A percentile compares a stretch with the other conserved stretches of the same genome.
Evolutionary conservation across 805 yeast genomes (phyloP).

Genomic region (Sugiyamaella floridensis): DNA sequence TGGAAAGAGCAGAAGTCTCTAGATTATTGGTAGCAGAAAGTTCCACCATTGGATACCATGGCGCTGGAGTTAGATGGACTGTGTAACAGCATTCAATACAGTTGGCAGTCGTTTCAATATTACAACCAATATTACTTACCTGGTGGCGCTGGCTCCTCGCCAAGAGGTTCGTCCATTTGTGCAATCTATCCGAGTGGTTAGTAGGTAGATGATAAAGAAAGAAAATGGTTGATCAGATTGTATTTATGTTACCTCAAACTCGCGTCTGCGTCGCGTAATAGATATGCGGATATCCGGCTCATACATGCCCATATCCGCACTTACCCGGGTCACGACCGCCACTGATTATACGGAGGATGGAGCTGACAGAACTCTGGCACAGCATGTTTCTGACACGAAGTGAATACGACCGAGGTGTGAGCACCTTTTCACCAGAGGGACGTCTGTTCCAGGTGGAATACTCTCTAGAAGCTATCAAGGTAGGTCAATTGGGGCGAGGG

Average conservation of each 20-base stretch:
- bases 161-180: neutral
- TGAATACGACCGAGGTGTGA: slow-evolving; percentile 98
- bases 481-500: slow-evolving; percentile 28
- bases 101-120: neutral
- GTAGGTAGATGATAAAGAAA: neutral
- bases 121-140: neutral
- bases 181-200: neutral
- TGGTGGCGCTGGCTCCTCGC: neutral
- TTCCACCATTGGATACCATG: neutral
- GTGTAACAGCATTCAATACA: too few species aligned
- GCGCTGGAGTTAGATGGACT: neutral
- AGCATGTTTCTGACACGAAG: slow-evolving; percentile 96
- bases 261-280: neutral
- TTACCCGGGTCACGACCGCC: neutral
- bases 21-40: neutral
- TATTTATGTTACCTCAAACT: neutral
- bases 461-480: slow-evolving; percentile 92
- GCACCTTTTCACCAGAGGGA: slow-evolving; percentile 98
- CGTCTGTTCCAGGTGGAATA: slow-evolving; percentile 97
- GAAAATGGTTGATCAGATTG: neutral
- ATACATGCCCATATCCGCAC: neutral
- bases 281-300: neutral
- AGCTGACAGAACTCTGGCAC: neutral
- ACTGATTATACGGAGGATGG: neutral
- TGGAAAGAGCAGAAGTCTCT: neutral